A percentile compares a stretch with the other conserved stretches of the same genome.
Evolutionary conservation across 179 eudicot genomes (phyloP).

Genomic region (Silene coronaria): DNA sequence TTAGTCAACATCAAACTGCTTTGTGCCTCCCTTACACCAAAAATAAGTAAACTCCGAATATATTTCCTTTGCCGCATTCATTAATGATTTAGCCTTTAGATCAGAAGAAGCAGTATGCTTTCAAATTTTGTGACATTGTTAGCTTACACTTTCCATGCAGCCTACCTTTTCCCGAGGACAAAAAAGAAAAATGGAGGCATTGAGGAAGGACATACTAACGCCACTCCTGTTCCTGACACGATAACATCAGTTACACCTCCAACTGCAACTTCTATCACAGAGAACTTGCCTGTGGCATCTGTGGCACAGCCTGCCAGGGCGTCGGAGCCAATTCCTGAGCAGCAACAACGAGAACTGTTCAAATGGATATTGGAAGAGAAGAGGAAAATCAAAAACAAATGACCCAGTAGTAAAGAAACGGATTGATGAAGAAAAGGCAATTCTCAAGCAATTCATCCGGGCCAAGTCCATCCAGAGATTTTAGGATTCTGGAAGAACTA

Average conservation of each 20-base stretch:
- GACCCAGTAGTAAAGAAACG: conserved; percentile 68
- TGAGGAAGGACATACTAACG: conserved; percentile 31
- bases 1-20: too few species aligned
- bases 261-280: conserved; percentile 25
- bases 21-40: too few species aligned
- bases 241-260: conserved; percentile 19
- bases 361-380: conserved; percentile 93
- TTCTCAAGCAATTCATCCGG: conserved; percentile 76
- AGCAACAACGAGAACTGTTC: conserved; percentile 76
- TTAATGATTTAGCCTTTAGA: too few species aligned
- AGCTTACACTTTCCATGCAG: too few species aligned
- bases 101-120: too few species aligned
- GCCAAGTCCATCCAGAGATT: conserved; percentile 66
- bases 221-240: conserved; percentile 12
- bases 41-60: too few species aligned
- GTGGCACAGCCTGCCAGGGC: conserved; percentile 34
- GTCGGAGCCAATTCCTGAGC: conserved; percentile 56
- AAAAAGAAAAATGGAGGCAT: conserved; percentile 44
- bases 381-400: conserved; percentile 74
- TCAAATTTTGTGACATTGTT: too few species aligned
- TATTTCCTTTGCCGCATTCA: too few species aligned
- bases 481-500: neutral
- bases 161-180: conserved; percentile 54
- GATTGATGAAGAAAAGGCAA: conserved; percentile 83
- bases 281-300: conserved; percentile 23